A percentile compares a stretch with the other conserved stretches of the same genome.
Evolutionary conservation across 768 basidiomycete genomes (phyloP).

Genomic region (Leccinum fibrillosum): DNA sequence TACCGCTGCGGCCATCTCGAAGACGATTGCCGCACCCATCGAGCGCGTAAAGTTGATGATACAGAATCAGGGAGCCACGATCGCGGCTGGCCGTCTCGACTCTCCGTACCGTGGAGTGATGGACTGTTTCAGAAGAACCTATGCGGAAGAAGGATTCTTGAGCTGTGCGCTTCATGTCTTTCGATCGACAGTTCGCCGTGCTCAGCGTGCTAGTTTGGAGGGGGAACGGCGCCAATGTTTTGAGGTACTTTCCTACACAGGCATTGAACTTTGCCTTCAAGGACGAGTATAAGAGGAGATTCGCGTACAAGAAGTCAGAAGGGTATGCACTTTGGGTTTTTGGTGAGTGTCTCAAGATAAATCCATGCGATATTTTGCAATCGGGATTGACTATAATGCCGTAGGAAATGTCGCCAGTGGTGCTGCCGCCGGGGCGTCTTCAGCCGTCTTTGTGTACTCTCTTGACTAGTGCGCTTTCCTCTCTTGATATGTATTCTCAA

Average conservation of each 20-base stretch:
- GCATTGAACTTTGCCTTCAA: conserved; percentile 49
- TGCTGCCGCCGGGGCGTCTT: conserved; percentile 42
- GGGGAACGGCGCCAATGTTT: conserved; percentile 41
- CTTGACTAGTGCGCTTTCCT: conserved; percentile 37
- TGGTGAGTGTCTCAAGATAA: conserved; percentile 18
- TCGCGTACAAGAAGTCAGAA: conserved; percentile 37
- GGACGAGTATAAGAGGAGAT: conserved; percentile 38
- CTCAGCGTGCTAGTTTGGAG: conserved; percentile 37
- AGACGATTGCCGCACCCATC: conserved; percentile 39
- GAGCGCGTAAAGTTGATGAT: conserved; percentile 40
- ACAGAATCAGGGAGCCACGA: conserved; percentile 39
- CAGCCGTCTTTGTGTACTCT: conserved; percentile 43
- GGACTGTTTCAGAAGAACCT: conserved; percentile 35
- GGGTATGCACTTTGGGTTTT: conserved; percentile 37
- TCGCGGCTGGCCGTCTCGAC: conserved; percentile 34
- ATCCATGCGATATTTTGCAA: neutral
- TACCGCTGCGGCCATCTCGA: conserved; percentile 34
- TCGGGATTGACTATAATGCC: neutral
- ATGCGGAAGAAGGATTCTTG: conserved; percentile 35
- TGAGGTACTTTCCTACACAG: conserved; percentile 47
- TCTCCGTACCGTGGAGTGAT: conserved; percentile 36
- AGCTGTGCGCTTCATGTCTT: conserved; percentile 29
- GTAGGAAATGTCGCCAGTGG: conserved; percentile 41
- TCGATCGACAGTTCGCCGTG: neutral
- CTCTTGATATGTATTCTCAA: neutral